Evolutionary conservation across 129 eudicot species (phyloP).

Genomic region (Scalesia atractyloides): DNA sequence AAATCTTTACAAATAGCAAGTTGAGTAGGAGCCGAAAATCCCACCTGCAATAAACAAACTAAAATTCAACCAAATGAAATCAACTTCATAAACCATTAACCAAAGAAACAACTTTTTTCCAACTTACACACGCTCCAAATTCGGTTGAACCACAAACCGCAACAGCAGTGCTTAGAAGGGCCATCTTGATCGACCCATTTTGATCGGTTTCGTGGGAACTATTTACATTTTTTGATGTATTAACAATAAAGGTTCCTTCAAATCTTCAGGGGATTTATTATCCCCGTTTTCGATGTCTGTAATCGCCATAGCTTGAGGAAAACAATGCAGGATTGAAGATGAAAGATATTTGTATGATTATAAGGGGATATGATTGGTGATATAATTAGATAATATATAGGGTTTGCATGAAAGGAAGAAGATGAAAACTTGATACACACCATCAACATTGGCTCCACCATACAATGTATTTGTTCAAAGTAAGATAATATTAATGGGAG

Average conservation of each 20-base stretch:
- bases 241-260: conserved; percentile 52
- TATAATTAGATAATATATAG: background rate
- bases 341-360: conserved; percentile 1
- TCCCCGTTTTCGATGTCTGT: conserved; percentile 57
- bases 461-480: too few relatives aligned
- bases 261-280: conserved; percentile 46
- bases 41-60: conserved; percentile 65
- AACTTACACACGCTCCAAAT: conserved; percentile 91
- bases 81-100: background rate
- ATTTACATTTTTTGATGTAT: conserved; percentile 19
- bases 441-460: conserved; percentile 17
- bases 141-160: conserved; percentile 92
- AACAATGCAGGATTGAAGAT: background rate
- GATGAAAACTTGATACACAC: conserved; percentile 15
- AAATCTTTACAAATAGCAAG: conserved; percentile 62
- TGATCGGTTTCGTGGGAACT: conserved; percentile 36
- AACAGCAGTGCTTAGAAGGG: conserved; percentile 67
- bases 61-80: conserved; percentile 27
- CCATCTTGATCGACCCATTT: conserved; percentile 59
- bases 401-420: conserved; percentile 1
- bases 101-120: background rate
- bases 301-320: conserved; percentile 43
- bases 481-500: too few relatives aligned
- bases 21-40: conserved; percentile 83
- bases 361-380: conserved; percentile 2